Conservation (phyloP, 2,329 filamentous ascomycete species). For the Colletotrichum nymphaeae region DNA sequence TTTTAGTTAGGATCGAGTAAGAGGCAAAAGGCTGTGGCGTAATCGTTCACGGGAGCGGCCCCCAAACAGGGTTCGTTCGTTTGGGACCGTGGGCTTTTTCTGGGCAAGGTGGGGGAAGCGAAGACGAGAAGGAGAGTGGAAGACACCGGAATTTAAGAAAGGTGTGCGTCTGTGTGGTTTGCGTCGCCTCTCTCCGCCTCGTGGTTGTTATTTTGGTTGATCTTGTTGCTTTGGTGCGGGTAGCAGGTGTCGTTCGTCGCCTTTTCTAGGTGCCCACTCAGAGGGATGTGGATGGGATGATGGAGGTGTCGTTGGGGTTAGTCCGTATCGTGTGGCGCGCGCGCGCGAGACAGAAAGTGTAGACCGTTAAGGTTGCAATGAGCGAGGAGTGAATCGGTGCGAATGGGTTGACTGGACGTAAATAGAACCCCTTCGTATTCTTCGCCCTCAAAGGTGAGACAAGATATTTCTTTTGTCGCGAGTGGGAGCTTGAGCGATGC, state of each 20-base stretch:
- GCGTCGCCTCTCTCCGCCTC: not conserved
- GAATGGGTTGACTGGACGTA: not conserved
- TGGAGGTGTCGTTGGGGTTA: not conserved
- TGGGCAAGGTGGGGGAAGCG: not conserved
- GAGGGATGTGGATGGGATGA: not conserved
- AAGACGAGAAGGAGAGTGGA: not conserved
- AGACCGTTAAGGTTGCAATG: not conserved
- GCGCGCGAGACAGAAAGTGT: not conserved
- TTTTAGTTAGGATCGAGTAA: constrained; percentile 8
- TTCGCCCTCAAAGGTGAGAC: not conserved
- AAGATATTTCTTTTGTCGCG: not conserved
- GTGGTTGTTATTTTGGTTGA: not conserved
- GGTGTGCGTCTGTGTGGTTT: constrained; percentile 1
- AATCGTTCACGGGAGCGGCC: not conserved
- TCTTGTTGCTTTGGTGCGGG: not conserved
- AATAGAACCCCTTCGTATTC: not conserved
- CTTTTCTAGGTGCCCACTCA: not conserved
- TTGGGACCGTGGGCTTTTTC: constrained; percentile 6
- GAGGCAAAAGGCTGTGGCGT: constrained; percentile 5
- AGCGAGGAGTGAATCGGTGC: not conserved
- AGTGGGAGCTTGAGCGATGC: not conserved
- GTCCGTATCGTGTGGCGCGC: not conserved
- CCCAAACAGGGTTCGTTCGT: constrained; percentile 26
- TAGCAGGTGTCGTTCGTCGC: not conserved
- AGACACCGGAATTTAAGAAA: not conserved